Percentiles rank a stretch among this genome's conserved stretches.
These are phyloP conservation scores for Sporothrix dimorphospora DNA, from an alignment of 2,329 filamentous ascomycete genomes.

Conservation along the genomic window DNA sequence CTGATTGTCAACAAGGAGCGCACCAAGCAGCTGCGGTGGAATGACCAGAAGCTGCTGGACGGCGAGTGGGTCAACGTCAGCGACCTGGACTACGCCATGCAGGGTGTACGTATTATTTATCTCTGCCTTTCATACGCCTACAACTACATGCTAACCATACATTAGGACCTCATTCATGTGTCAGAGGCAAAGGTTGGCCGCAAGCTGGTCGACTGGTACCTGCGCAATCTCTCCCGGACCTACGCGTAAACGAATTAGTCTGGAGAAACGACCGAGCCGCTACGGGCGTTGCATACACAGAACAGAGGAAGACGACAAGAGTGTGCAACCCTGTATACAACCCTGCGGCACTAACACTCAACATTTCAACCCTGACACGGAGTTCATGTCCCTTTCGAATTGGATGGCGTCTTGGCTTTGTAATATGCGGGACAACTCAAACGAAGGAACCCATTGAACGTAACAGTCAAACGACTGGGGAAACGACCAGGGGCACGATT, in stretches of 20 bases:
- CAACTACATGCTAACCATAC: background rate
- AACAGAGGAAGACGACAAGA: background rate
- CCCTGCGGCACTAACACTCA: background rate
- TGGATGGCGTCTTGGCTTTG: constrained; percentile 24
- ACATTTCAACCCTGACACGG: background rate
- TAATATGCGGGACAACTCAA: constrained; percentile 15
- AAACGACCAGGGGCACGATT: constrained; percentile 9
- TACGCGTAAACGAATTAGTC: constrained; percentile 64
- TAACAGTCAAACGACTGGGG: background rate
- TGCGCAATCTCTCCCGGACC: constrained; percentile 92
- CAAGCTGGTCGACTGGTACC: constrained; percentile 98
- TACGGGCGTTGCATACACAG: background rate
- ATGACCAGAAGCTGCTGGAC: constrained; percentile 84
- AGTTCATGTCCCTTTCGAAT: constrained; percentile 17
- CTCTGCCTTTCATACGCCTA: constrained; percentile 14
- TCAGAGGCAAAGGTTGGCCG: constrained; percentile 98
- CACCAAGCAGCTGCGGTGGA: constrained; percentile 94
- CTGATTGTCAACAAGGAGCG: constrained; percentile 98
- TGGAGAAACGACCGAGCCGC: constrained; percentile 5
- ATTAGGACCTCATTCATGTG: constrained; percentile 92
- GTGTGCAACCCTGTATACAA: constrained; percentile 19
- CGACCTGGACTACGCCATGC: constrained; percentile 95
- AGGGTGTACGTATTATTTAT: constrained; percentile 69
- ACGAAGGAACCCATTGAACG: background rate
- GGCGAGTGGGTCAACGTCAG: constrained; percentile 91